Evolutionary conservation across 495 filamentous ascomycete species (phyloP), one percentile per base, ranked within the genome.

Genomic region (Talaromyces ruber): DNA sequence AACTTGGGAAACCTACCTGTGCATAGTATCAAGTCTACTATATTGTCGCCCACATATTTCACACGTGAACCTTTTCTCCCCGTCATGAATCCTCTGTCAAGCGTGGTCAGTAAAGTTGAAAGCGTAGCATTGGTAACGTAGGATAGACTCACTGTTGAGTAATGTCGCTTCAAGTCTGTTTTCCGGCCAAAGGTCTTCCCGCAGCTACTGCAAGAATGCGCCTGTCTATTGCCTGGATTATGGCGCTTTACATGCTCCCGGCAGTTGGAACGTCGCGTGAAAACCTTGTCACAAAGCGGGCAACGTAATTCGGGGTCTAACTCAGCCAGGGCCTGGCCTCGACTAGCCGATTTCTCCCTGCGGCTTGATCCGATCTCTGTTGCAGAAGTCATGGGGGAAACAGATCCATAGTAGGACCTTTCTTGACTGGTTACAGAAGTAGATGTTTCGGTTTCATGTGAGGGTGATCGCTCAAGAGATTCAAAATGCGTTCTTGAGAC

Each of bases 231-330:
- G 56, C 81, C 82, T 2, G 92, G 88, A 71, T 97, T 86, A 74
- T 98, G 93, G 7, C 85, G 93, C 68, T 94, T 91, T 80, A 94
- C 81, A 72, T 98, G 93, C 59, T 90, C 87, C 68, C 89, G 91
- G 73, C 88, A 91, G 75, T 98, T 98, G 75, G 93, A 97, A 68
- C 85, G 88, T 58, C 93, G 77, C 63, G 90, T 90, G 70, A 97
- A 98, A 7, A 86, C 81, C 73, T 86, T 87, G 24, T 87, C 87
- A 71, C 93, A 98, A 11, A 86, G 72, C 25, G 83, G 77, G 70
- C 93, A 98, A 62, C 85, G 72, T 68, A 86, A 89, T 60, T 88
- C 92, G 8, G 39, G 21, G 12, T 63, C 61, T 25, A 29, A 11
- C 11, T 39, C 37, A 5, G 28, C 18, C 12, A 16, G 57, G 22